A percentile compares a stretch with the other conserved stretches of the same genome.
Evolutionary conservation across 768 basidiomycete genomes (phyloP).

Genomic region (Mycena indigotica): DNA sequence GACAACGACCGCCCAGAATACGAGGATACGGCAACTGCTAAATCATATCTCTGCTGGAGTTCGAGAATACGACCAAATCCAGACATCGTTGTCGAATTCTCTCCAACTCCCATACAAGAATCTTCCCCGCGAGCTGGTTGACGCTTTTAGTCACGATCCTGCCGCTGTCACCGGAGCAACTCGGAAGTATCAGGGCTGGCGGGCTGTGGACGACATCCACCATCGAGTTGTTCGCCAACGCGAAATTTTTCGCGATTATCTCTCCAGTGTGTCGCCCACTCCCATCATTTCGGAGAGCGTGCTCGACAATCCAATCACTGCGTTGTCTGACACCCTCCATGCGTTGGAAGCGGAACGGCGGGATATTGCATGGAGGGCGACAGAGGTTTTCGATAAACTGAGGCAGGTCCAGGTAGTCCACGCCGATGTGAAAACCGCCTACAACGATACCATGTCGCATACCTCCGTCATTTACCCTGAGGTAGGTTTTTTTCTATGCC

Average conservation of each 20-base stretch:
- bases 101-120: conserved; percentile 49
- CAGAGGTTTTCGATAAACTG: conserved; percentile 52
- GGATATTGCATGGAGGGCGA: conserved; percentile 47
- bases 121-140: conserved; percentile 67
- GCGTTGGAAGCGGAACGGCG: conserved; percentile 50
- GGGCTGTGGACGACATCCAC: conserved; percentile 77
- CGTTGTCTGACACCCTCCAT: conserved; percentile 52
- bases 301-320: conserved; percentile 55
- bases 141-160: conserved; percentile 77
- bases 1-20: conserved; percentile 61
- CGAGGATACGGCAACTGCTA: conserved; percentile 66
- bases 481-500: conserved; percentile 47
- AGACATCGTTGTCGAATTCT: conserved; percentile 49
- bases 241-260: conserved; percentile 51
- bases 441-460: conserved; percentile 63
- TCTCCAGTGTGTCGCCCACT: conserved; percentile 30
- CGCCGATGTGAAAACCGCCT: conserved; percentile 58
- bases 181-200: conserved; percentile 62
- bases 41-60: conserved; percentile 64
- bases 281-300: conserved; percentile 39
- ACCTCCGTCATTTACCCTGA: conserved; percentile 81
- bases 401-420: conserved; percentile 58
- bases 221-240: conserved; percentile 63
- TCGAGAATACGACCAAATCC: conserved; percentile 66
- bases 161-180: conserved; percentile 72